phyloP scores from a whole-genome alignment of 2,329 filamentous ascomycete genomes.

The Fusarium zealandicum region DNA sequence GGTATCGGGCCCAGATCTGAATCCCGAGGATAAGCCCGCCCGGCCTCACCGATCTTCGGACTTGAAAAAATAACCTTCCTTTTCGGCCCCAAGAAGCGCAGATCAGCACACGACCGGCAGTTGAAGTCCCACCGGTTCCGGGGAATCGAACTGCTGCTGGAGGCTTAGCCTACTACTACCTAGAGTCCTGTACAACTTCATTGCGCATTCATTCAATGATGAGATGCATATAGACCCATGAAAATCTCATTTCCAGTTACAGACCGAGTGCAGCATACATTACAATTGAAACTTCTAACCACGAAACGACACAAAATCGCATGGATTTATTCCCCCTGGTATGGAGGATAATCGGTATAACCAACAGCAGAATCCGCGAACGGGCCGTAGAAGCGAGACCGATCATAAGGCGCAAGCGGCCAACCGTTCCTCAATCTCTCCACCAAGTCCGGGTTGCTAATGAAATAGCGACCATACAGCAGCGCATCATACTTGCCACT shows the following conservation, averaged over 20 bases:
- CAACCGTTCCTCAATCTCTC: constrained; percentile 50
- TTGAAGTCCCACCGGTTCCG: too few species aligned
- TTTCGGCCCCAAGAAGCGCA: background rate
- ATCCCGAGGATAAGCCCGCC: background rate
- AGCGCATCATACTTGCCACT: constrained; percentile 57
- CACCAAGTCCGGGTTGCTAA: constrained; percentile 58
- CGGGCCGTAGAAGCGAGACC: constrained; percentile 53
- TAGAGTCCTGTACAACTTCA: too few species aligned
- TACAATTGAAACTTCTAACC: too few species aligned
- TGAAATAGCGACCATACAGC: constrained; percentile 56
- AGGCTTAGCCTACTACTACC: too few species aligned
- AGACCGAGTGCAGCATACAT: too few species aligned
- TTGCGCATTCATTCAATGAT: too few species aligned
- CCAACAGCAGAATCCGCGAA: constrained; percentile 45
- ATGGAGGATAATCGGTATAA: constrained; percentile 47
- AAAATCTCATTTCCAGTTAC: too few species aligned
- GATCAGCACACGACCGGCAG: too few species aligned
- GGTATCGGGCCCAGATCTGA: constrained; percentile 7
- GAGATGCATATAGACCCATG: too few species aligned
- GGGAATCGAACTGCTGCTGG: too few species aligned
- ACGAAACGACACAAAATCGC: too few species aligned
- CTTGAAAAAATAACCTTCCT: background rate
- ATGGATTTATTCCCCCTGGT: background rate
- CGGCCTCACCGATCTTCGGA: constrained; percentile 2
- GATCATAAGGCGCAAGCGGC: constrained; percentile 52